Evolutionary conservation across 2,329 filamentous ascomycete genomes (phyloP), one percentile per base, ranked within the genome.

Genomic region (Sarocladium brachiariae): DNA sequence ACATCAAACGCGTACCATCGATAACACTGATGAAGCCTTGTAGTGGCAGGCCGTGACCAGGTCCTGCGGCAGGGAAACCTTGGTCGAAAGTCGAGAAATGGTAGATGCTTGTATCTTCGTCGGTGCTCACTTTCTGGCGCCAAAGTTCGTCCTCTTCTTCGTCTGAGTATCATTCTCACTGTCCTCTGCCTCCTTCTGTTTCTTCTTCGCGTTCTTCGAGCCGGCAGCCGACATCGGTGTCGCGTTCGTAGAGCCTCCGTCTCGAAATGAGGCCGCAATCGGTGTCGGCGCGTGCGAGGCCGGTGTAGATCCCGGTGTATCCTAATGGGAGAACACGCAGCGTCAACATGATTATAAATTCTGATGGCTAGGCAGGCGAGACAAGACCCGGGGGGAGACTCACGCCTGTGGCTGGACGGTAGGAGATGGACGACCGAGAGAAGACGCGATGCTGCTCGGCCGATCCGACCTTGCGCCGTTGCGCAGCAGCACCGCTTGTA

Each of bases 361-460:
- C n/a, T n/a, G n/a, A n/a, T n/a, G n/a, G n/a, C n/a, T n/a, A n/a
- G n/a, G n/a, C 14, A 31, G 30, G 8, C 8, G 14, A 8, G 8
- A 21, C 14, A 16, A 45, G 39, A 13, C 19, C 11, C 9, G 21
- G 23, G 11, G 23, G 27, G 24, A 47, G 30, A 30, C 47, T 50
- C n/a, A 69, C 68, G 52, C 62, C 58, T 41, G 62, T 66, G 37
- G 63, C 69, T 11, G 72, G 67, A 53, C 79, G 77, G 57, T 83
- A 83, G 2, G 79, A 83, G 34, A 83, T 72, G n/a, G 81, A 80
- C 16, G 80, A 80, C 57, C 76, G 70, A 52, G 82, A 81, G 66
- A 92, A 92, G 50, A 92, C 84, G 55, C 86, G 76, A 63, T 89
- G 87, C 58, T 80, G 77, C 49, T 91, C 87, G 54, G 75, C 76